These are phyloP conservation scores for Ustilago trichophora DNA, from an alignment of 1,284 basidiomycete species.

Conservation along the genomic window DNA sequence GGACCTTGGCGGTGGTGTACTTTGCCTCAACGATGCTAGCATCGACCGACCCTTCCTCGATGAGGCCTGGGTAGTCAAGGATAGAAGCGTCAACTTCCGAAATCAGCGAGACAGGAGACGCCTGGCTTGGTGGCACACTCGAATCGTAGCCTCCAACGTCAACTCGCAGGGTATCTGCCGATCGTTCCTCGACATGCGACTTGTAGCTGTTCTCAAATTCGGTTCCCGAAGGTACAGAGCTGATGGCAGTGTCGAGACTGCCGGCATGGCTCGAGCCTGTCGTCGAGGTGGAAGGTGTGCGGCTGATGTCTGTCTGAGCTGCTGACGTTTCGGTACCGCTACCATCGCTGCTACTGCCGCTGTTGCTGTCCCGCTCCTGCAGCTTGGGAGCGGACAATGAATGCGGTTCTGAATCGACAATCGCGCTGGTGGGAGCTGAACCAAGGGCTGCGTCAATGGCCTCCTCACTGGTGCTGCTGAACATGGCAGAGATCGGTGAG, in stretches of 20 bases:
- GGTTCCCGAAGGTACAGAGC: constrained; percentile 36
- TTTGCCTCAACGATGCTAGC: constrained; percentile 18
- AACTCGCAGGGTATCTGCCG: constrained; percentile 35
- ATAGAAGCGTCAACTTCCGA: constrained; percentile 25
- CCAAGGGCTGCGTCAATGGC: constrained; percentile 16
- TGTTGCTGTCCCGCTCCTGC: constrained; percentile 18
- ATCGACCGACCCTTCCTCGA: constrained; percentile 8
- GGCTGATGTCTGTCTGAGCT: constrained; percentile 57
- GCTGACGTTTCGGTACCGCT: constrained; percentile 22
- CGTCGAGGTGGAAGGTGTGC: constrained; percentile 60
- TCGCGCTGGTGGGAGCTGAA: neutral
- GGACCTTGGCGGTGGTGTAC: constrained; percentile 31
- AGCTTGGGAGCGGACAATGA: constrained; percentile 12
- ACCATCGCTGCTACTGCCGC: constrained; percentile 13
- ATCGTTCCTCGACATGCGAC: constrained; percentile 26
- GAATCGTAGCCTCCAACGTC: constrained; percentile 14
- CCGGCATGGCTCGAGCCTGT: constrained; percentile 47
- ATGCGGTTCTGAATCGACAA: neutral
- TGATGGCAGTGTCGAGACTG: constrained; percentile 49
- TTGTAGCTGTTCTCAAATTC: constrained; percentile 34
- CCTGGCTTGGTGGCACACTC: constrained; percentile 18
- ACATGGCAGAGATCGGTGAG: neutral
- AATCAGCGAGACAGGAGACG: constrained; percentile 28
- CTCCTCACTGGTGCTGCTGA: constrained; percentile 16
- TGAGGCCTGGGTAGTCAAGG: constrained; percentile 7